Percentiles rank a stretch among this genome's conserved stretches.
These are phyloP conservation scores for Arthrinium phaeospermum DNA, from an alignment of 2,329 filamentous ascomycete genomes.

Conservation along the genomic window DNA sequence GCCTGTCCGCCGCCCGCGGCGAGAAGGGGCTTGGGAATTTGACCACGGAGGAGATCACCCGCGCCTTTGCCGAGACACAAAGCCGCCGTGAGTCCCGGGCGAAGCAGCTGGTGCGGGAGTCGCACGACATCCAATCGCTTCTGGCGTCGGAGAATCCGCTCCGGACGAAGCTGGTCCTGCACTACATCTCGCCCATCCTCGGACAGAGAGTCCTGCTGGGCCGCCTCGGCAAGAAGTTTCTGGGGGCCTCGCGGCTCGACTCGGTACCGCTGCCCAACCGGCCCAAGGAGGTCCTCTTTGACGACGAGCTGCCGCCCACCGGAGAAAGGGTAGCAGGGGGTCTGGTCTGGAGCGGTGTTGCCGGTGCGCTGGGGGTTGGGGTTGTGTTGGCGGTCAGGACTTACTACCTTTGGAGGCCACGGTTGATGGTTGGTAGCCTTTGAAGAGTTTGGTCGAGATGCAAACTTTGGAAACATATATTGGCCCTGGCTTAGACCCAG, in stretches of 20 bases:
- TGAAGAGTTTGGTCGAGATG: neutral
- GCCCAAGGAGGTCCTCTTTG: slow-evolving; percentile 24
- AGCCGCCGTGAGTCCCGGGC: slow-evolving; percentile 26
- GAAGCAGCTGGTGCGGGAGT: slow-evolving; percentile 21
- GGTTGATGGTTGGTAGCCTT: neutral
- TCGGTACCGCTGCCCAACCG: slow-evolving; percentile 26
- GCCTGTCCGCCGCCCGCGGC: slow-evolving; percentile 17
- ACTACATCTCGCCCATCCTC: slow-evolving; percentile 5
- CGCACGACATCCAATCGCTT: slow-evolving; percentile 30
- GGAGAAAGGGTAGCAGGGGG: neutral
- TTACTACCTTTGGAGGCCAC: neutral
- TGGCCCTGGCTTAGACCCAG: too few species aligned
- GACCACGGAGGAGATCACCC: slow-evolving; percentile 25
- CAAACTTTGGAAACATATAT: neutral
- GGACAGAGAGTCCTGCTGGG: neutral
- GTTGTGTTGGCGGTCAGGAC: neutral
- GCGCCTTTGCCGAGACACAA: slow-evolving; percentile 29
- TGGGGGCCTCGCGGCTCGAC: slow-evolving; percentile 4
- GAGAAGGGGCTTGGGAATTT: slow-evolving; percentile 24
- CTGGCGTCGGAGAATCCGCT: slow-evolving; percentile 28
- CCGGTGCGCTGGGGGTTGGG: neutral
- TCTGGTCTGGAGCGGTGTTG: neutral
- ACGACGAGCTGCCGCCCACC: slow-evolving; percentile 28
- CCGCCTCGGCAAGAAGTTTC: neutral
- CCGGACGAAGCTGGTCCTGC: slow-evolving; percentile 13